Evolutionary conservation across 176 grass and related monocot species (phyloP), one percentile per base, ranked within the genome.

Genomic region (sorghum (Sorghum bicolor)): DNA sequence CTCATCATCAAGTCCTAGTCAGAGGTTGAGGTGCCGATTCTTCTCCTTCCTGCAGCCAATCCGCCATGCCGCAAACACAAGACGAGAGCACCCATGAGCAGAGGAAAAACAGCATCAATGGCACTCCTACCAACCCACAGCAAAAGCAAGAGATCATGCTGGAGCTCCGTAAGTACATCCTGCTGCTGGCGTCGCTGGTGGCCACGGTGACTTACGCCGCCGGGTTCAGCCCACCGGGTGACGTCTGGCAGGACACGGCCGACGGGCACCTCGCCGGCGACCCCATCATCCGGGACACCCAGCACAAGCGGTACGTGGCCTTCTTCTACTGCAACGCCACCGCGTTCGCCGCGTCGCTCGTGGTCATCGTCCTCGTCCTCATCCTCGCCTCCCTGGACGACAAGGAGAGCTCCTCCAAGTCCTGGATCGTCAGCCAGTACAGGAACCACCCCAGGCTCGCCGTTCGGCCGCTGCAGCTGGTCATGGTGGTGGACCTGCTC

Each of bases 301-400:
- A 36, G 24, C 20, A 64, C 29, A 5, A 0, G 55, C 82, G 37
- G 31, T 84, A 84, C 53, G 70, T 64, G n/a, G 57, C 53, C 11
- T 84, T 84, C 70, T 84, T 84, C 47, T 84, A 84, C 45, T 84
- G 71, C 55, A 84, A 84, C 15, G 82, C 82, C 20, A 66, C 74
- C 14, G 68, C 70, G 19, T 84, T 64, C 62, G 26, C 28, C 12
- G 25, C 62, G 62, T 64, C 62, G 25, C 28, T 66, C 63, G 29
- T 66, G 5, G 63, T 66, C 63, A 17, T 64, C 61, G 25, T 64
- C 61, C 12, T 64, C 61, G 2, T 15, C 61, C 61, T 64, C 61
- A 64, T 31, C 63, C 28, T 66, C 63, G 12, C 28, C 63, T 66
- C 4, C 63, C 30, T 66, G 5, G 11, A 66, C 13, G 17, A 31